Base-by-base conservation (phyloP, 2,329 filamentous ascomycete genomes). In the Ophiocordyceps unilateralis region DNA sequence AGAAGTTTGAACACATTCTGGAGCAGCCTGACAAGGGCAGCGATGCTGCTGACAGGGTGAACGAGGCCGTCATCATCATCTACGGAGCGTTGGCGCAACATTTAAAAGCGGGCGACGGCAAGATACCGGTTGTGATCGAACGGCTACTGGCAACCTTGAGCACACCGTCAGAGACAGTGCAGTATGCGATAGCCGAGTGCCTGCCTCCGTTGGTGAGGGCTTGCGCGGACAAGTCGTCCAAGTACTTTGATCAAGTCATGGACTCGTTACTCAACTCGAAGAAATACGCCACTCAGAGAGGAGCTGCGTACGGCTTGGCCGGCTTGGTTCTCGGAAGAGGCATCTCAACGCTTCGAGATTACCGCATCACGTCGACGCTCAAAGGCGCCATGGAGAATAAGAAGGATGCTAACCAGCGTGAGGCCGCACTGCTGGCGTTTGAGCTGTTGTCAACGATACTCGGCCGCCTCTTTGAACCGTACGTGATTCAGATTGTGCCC, bases 51-150 rank as follows among this genome's bases (percentile, higher is more conserved):
- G 93, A 98, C 60, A 76, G 86, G 46, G 83, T 96, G 48, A 95
- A 95, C 52, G 91, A 98, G 63, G 91, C 93, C 17, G 88, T 98
- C 42, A 88, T 98, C 51, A 91, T 98, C 52, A 81, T 98, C 58
- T 98, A 98, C 53, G 91, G 91, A 57, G 89, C 93, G 42, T 67
- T 98, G 32, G 91, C 88, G 38, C 78, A 84, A 42, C 91, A 98
- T 66, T 66, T 98, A 46, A 76, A 83, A 50, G 63, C 78, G 8
- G 86, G 87, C n/a, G 91, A 98, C 58, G 65, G 77, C 50, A 88
- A 93, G 53, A 76, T 96, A 41, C 86, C 88, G 1, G 78, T 82
- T 44, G 91, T 98, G 39, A 80, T 98, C 41, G 81, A 89, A 51
- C 78, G 87, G 48, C 69, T 98, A 20, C 70, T 98, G 44, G 76